Evolutionary conservation across 1,284 basidiomycete species (phyloP).

Genomic region (Ustilago bromivora): DNA sequence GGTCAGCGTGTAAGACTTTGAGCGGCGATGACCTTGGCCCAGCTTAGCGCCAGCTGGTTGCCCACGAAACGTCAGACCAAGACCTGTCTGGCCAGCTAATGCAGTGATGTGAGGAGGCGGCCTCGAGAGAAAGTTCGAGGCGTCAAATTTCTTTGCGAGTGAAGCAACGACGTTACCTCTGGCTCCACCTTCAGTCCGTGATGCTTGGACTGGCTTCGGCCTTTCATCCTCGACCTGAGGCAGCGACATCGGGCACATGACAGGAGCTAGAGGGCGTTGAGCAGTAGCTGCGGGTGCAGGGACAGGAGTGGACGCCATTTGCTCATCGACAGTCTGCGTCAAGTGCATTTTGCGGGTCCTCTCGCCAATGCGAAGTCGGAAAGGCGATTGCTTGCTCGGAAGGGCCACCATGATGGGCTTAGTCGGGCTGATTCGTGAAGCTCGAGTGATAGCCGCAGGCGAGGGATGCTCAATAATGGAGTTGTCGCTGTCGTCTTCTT

Average conservation of each 20-base stretch:
- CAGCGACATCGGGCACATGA: constrained; percentile 6
- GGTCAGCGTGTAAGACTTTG: constrained; percentile 32
- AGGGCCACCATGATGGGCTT: constrained; percentile 3
- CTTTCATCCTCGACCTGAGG: constrained; percentile 6
- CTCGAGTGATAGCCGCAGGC: constrained; percentile 13
- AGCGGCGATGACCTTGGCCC: constrained; percentile 38
- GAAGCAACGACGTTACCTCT: constrained; percentile 40
- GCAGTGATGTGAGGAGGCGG: constrained; percentile 31
- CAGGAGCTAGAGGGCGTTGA: constrained; percentile 11
- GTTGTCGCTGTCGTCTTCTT: constrained; percentile 15
- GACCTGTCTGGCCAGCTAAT: constrained; percentile 10
- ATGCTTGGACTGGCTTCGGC: not conserved
- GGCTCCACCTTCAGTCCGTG: not conserved
- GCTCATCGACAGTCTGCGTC: not conserved
- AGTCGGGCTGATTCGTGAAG: constrained; percentile 8
- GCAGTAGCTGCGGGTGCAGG: constrained; percentile 12
- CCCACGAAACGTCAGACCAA: constrained; percentile 26
- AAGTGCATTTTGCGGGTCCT: not conserved
- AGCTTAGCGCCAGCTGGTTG: constrained; percentile 5
- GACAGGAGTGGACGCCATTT: constrained; percentile 22
- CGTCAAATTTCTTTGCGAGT: constrained; percentile 46
- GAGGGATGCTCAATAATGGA: constrained; percentile 16
- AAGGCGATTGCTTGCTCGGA: constrained; percentile 29
- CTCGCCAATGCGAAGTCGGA: constrained; percentile 27
- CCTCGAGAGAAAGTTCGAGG: constrained; percentile 25